Conservation (phyloP, 495 filamentous ascomycete genomes). For the Penicillium dipodomyicola region DNA sequence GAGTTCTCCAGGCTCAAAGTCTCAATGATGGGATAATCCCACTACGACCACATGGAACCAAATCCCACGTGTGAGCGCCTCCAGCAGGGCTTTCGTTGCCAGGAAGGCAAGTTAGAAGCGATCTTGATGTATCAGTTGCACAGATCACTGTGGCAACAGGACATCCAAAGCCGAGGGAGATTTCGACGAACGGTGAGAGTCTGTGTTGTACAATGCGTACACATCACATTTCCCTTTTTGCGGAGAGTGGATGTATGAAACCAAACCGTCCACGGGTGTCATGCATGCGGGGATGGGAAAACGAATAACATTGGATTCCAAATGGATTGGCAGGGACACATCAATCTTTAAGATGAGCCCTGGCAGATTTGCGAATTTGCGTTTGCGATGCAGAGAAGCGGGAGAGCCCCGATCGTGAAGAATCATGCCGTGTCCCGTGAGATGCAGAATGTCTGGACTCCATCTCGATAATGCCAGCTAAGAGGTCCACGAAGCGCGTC, state of each 20-base stretch:
- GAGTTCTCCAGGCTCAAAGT: not conserved
- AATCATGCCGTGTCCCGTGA: not conserved
- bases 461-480: not conserved
- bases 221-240: conserved; percentile 23
- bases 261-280: conserved; percentile 3
- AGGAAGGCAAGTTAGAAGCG: not conserved
- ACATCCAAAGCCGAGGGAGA: not conserved
- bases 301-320: not conserved
- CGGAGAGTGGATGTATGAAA: conserved; percentile 12
- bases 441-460: not conserved
- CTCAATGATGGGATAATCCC: not conserved
- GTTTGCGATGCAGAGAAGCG: not conserved
- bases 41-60: conserved; percentile 14
- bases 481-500: not conserved
- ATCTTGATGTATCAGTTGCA: conserved; percentile 24
- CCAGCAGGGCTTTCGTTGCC: not conserved
- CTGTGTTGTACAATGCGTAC: conserved; percentile 22
- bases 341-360: not conserved
- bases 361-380: not conserved
- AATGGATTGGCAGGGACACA: conserved; percentile 1
- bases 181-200: conserved; percentile 15
- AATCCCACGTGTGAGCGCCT: conserved; percentile 12
- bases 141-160: conserved; percentile 9
- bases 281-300: conserved; percentile 3
- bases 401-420: conserved; percentile 1